These are phyloP conservation scores for Elsinoe arachidis DNA, from an alignment of 2,329 filamentous ascomycete genomes.

Conservation along the genomic window DNA sequence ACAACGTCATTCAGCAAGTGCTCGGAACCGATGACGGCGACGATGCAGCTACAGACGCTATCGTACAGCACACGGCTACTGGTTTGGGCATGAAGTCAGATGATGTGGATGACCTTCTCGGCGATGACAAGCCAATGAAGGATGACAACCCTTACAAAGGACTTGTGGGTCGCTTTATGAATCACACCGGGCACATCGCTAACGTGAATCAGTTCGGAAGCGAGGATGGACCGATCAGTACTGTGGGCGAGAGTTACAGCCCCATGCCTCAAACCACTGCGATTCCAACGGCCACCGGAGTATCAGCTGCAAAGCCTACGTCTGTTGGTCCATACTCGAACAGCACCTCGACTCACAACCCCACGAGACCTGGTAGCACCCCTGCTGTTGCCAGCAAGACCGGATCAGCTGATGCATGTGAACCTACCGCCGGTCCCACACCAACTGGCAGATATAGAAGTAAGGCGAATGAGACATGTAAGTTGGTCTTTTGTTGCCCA, in stretches of 20 bases:
- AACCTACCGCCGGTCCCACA: neutral
- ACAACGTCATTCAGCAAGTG: neutral
- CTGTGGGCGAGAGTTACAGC: constrained; percentile 1
- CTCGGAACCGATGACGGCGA: neutral
- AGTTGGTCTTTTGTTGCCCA: neutral
- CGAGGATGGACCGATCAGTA: neutral
- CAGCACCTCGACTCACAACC: neutral
- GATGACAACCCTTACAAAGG: constrained; percentile 4
- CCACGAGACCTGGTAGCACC: constrained; percentile 1
- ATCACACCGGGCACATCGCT: neutral
- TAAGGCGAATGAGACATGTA: constrained; percentile 2
- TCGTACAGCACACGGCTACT: neutral
- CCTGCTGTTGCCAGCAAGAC: neutral
- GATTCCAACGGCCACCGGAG: neutral
- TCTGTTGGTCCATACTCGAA: neutral
- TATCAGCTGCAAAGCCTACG: neutral
- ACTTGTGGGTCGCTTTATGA: neutral
- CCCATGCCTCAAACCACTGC: neutral
- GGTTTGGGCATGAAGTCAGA: neutral
- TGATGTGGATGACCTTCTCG: neutral
- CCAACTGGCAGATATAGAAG: neutral
- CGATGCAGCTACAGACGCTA: neutral
- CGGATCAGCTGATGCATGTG: neutral
- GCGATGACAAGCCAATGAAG: constrained; percentile 1
- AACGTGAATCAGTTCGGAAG: neutral